Evolutionary conservation across 177 flowering plant species (phyloP).

Genomic region (Vitis hybrid): DNA sequence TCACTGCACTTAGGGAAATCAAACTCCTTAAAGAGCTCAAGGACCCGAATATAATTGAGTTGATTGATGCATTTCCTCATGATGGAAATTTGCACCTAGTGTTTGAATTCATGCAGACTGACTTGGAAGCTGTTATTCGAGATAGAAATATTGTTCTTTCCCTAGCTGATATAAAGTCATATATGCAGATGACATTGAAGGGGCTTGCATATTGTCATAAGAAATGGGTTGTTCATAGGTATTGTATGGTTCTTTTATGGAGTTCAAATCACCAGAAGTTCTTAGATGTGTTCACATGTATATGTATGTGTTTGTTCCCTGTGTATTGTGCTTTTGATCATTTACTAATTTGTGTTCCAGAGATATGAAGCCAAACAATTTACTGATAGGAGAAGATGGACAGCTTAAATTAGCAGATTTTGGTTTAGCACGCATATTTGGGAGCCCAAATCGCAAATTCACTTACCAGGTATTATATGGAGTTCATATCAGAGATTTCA

Average conservation of each 20-base stretch:
- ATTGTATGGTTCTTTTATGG: background rate
- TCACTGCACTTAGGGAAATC: constrained; percentile 6
- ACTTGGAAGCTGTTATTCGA: constrained; percentile 6
- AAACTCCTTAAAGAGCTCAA: constrained; percentile 6
- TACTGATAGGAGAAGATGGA: constrained; percentile 6
- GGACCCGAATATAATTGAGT: constrained; percentile 2
- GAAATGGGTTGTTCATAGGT: constrained; percentile 8
- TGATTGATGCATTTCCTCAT: constrained; percentile 5
- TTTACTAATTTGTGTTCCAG: background rate
- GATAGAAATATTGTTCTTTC: constrained; percentile 8
- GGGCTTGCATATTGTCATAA: constrained; percentile 6
- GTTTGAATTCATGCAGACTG: constrained; percentile 6
- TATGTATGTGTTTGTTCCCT: background rate
- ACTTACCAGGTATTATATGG: constrained; percentile 4
- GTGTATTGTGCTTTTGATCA: background rate
- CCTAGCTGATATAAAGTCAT: constrained; percentile 5
- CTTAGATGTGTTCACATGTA: no score
- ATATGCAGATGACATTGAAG: constrained; percentile 2
- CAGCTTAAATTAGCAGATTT: constrained; percentile 4
- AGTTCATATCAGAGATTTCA: background rate
- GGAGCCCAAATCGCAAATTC: constrained; percentile 3
- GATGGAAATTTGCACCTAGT: constrained; percentile 3
- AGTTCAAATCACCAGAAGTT: no score
- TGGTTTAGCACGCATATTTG: constrained; percentile 4
- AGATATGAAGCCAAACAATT: constrained; percentile 7